phyloP scores from a whole-genome alignment of 176 grass and related monocot species.

The Canna indica region DNA sequence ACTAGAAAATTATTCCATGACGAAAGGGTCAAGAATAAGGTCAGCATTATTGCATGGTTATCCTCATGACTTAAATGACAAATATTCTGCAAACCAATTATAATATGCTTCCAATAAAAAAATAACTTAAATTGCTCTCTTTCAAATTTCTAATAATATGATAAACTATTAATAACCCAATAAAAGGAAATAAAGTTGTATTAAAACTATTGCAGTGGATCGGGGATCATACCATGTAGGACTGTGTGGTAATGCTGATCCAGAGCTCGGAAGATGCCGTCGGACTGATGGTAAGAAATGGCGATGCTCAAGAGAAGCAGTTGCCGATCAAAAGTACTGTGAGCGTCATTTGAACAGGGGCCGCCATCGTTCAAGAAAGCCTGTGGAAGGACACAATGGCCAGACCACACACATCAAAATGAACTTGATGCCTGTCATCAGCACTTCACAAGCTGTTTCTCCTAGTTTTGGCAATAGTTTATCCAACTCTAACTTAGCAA shows the following conservation, averaged over 20 bases:
- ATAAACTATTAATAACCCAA: too few species aligned
- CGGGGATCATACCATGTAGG: not conserved
- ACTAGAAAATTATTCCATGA: too few species aligned
- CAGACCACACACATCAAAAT: not conserved
- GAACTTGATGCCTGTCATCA: not conserved
- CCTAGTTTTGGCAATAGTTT: not conserved
- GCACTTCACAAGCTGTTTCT: not conserved
- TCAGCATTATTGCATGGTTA: too few species aligned
- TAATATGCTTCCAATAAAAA: too few species aligned
- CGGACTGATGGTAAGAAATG: constrained; percentile 17
- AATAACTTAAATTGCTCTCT: too few species aligned
- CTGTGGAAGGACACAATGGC: constrained; percentile 3
- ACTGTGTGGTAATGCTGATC: not conserved
- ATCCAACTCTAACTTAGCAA: not conserved
- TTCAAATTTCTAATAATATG: too few species aligned
- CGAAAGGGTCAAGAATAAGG: too few species aligned
- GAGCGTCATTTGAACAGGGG: constrained; percentile 11
- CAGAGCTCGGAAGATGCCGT: constrained; percentile 10
- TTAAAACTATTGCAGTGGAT: not conserved
- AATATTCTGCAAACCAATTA: too few species aligned
- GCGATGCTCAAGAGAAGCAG: constrained; percentile 9
- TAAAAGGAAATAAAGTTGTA: too few species aligned
- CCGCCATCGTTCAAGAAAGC: constrained; percentile 16
- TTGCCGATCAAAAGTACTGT: constrained; percentile 9
- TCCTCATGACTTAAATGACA: too few species aligned